phyloP scores from a whole-genome alignment of 169 alveolate genomes.

The Amoebophrya sp. region DNA sequence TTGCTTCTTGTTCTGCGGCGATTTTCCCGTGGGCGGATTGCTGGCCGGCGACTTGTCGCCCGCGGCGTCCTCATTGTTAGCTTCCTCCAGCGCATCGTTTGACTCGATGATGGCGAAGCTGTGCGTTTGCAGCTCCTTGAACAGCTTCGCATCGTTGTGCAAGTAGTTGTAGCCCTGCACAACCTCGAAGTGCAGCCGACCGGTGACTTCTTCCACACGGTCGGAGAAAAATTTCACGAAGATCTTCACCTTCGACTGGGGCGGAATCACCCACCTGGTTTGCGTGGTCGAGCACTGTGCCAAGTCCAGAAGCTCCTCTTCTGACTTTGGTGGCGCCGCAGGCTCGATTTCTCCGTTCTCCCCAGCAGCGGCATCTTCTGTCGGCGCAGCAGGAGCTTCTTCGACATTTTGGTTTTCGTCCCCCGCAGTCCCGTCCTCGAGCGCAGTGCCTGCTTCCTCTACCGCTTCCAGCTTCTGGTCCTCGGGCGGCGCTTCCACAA shows the following conservation, averaged over 20 bases:
- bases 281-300: conserved; percentile 36
- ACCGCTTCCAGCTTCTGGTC: conserved; percentile 26
- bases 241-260: conserved; percentile 59
- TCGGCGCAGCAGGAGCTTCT: too few relatives aligned
- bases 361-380: conserved; percentile 40
- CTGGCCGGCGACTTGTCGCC: neutral
- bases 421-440: conserved; percentile 45
- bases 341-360: conserved; percentile 48
- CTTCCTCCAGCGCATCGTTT: neutral
- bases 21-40: neutral
- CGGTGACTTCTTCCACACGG: conserved; percentile 61
- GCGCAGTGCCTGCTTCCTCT: neutral
- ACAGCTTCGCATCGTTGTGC: conserved; percentile 6
- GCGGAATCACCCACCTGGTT: conserved; percentile 75
- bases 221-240: conserved; percentile 69
- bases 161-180: conserved; percentile 50
- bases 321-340: neutral
- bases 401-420: conserved; percentile 39
- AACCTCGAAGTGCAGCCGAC: conserved; percentile 69
- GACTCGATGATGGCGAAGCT: neutral
- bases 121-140: neutral
- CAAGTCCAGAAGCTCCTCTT: neutral
- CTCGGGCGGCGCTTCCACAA: conserved; percentile 27
- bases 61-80: neutral
- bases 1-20: neutral